phyloP scores from a whole-genome alignment of 2,329 filamentous ascomycete genomes.

The Alternaria longipes region DNA sequence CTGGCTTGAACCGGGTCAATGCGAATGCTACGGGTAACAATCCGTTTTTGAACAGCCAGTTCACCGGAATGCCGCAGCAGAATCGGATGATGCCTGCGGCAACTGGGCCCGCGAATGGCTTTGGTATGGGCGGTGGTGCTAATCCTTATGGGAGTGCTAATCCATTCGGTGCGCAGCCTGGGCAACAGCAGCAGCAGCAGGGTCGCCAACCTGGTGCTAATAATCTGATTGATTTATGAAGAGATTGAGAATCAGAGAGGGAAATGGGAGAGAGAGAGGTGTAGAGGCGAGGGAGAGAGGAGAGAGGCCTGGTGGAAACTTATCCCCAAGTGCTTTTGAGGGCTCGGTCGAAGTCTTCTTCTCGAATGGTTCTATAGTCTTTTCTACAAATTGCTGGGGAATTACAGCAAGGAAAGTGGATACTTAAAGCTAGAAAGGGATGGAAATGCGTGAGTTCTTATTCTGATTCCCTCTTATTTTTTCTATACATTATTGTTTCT shows the following conservation, averaged over 20 bases:
- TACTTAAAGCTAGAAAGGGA: no score
- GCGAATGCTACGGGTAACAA: constrained; percentile 78
- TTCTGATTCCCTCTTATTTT: no score
- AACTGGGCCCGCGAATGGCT: constrained; percentile 61
- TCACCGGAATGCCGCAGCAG: constrained; percentile 71
- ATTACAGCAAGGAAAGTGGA: no score
- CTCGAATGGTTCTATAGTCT: no score
- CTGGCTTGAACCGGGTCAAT: constrained; percentile 77
- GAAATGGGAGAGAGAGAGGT: background rate
- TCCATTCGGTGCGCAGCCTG: constrained; percentile 63
- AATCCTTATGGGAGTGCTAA: constrained; percentile 59
- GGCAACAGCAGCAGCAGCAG: constrained; percentile 35
- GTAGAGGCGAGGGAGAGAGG: no score
- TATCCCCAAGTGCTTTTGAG: no score
- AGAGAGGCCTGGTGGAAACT: background rate
- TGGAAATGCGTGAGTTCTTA: no score
- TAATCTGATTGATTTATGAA: constrained; percentile 70
- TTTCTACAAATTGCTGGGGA: no score
- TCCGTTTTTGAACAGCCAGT: constrained; percentile 86
- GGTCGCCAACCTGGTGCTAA: constrained; percentile 59
- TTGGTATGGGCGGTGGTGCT: constrained; percentile 44
- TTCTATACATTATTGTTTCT: no score
- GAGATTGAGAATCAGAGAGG: background rate
- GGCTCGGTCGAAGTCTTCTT: no score
- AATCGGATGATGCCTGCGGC: constrained; percentile 59